These are phyloP conservation scores for Penicillium steckii DNA, from an alignment of 495 filamentous ascomycete genomes.

Conservation along the genomic window DNA sequence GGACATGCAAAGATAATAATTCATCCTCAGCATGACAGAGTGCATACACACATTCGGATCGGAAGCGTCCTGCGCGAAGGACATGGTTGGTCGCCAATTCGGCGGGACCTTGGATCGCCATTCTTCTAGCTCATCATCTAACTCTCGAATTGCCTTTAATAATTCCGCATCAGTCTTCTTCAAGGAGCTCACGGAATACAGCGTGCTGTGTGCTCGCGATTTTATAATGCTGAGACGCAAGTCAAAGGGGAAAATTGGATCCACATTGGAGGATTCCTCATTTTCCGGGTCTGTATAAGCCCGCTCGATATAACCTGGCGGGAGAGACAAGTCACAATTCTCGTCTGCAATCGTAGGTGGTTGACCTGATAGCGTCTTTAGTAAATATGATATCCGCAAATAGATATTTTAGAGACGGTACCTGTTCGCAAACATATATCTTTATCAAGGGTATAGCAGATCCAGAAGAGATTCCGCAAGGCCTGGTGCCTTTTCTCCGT, in stretches of 20 bases:
- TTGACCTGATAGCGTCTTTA: constrained; percentile 25
- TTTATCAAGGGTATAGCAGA: constrained; percentile 52
- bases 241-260: constrained; percentile 47
- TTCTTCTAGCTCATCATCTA: constrained; percentile 51
- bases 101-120: constrained; percentile 48
- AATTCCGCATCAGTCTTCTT: constrained; percentile 54
- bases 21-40: constrained; percentile 44
- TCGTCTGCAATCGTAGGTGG: constrained; percentile 52
- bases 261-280: constrained; percentile 14
- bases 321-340: constrained; percentile 53
- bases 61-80: constrained; percentile 34
- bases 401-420: not conserved
- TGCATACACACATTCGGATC: constrained; percentile 42
- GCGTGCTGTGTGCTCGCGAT: constrained; percentile 42
- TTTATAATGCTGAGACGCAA: constrained; percentile 51
- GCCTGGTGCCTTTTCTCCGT: constrained; percentile 26
- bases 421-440: constrained; percentile 48
- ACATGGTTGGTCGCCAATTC: constrained; percentile 43
- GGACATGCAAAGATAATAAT: constrained; percentile 52
- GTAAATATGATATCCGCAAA: not conserved
- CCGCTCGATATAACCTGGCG: constrained; percentile 40
- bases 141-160: constrained; percentile 49
- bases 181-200: constrained; percentile 47
- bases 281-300: constrained; percentile 30
- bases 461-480: constrained; percentile 52